Conservation (phyloP, 164 flowering plant genomes). For the Akebia trifoliata region DNA sequence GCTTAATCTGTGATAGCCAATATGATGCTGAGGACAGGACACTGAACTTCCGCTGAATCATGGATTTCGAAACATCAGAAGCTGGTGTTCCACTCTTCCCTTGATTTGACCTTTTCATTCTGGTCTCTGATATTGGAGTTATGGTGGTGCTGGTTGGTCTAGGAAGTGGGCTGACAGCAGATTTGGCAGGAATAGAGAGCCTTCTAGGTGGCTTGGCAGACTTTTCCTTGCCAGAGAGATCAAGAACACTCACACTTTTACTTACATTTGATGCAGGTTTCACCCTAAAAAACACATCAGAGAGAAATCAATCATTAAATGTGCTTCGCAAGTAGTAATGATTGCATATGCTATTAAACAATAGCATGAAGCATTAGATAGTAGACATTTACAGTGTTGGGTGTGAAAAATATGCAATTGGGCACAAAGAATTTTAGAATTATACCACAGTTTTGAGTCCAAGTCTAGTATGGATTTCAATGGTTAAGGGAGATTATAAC, state of each 20-base stretch:
- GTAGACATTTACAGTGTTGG: too few species aligned
- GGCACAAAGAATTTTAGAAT: too few species aligned
- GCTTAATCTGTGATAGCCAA: conserved; percentile 83
- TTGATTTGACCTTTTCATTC: conserved; percentile 34
- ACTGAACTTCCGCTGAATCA: conserved; percentile 41
- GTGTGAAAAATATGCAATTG: too few species aligned
- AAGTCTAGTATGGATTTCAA: too few species aligned
- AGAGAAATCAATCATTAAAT: neutral
- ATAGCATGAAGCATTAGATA: too few species aligned
- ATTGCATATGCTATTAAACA: too few species aligned
- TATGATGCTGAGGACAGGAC: conserved; percentile 62
- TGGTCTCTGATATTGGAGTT: conserved; percentile 69
- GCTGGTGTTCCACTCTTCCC: conserved; percentile 53
- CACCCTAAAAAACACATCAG: conserved; percentile 37
- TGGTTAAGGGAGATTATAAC: too few species aligned
- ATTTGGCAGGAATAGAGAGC: conserved; percentile 71
- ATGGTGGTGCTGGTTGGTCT: conserved; percentile 37
- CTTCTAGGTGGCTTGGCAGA: conserved; percentile 77
- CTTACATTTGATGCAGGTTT: conserved; percentile 54
- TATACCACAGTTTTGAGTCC: too few species aligned
- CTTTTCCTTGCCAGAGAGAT: conserved; percentile 69
- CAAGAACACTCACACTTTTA: conserved; percentile 69
- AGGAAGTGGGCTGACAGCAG: conserved; percentile 36
- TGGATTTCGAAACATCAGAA: conserved; percentile 51
- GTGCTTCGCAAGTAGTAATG: neutral